These are phyloP conservation scores for Lactarius tabidus DNA, from an alignment of 768 basidiomycete species.

Conservation along the genomic window DNA sequence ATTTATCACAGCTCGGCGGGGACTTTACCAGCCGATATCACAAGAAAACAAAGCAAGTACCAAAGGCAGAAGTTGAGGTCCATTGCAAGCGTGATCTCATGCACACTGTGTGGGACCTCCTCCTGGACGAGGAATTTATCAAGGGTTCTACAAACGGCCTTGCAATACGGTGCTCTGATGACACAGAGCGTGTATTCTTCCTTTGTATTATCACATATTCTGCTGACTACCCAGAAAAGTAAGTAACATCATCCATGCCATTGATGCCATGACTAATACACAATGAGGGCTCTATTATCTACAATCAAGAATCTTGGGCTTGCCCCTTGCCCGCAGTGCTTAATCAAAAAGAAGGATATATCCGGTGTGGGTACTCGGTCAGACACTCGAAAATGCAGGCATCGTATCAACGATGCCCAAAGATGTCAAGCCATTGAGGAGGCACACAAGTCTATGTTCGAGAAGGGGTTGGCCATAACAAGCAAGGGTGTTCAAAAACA, in stretches of 20 bases:
- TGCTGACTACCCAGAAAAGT: conserved; percentile 31
- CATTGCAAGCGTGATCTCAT: conserved; percentile 28
- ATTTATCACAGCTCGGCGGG: no score
- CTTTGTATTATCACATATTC: conserved; percentile 29
- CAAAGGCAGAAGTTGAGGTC: no score
- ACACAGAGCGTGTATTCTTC: conserved; percentile 27
- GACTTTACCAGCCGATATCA: no score
- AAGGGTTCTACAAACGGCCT: conserved; percentile 22
- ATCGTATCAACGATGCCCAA: no score
- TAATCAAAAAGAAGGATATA: no score
- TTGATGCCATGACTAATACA: no score
- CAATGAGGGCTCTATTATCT: background rate
- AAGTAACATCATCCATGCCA: conserved; percentile 4
- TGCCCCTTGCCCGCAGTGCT: no score
- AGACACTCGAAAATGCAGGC: no score
- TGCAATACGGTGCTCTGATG: conserved; percentile 25
- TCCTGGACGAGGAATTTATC: conserved; percentile 27
- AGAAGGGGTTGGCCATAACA: background rate
- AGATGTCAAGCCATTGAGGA: background rate
- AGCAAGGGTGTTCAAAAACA: fast-evolving
- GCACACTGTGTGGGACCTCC: conserved; percentile 25
- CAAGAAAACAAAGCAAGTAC: no score
- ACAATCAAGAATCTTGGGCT: conserved; percentile 21
- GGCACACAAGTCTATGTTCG: background rate
- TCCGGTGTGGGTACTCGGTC: no score